Evolutionary conservation across 2,329 filamentous ascomycete genomes (phyloP), one percentile per base, ranked within the genome.

Genomic region (Plectosphaerella plurivora): DNA sequence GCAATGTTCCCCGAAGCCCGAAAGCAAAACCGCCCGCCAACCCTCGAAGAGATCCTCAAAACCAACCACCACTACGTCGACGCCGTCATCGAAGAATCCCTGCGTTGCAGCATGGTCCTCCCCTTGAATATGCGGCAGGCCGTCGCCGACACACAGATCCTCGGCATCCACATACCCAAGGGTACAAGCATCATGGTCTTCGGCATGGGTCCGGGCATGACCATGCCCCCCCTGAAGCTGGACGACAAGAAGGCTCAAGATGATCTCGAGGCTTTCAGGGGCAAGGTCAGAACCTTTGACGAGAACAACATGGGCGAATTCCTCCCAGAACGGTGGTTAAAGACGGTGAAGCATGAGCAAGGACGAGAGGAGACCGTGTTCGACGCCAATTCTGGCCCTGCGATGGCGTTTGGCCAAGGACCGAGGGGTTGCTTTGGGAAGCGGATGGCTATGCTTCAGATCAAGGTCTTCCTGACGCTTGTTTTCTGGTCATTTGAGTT

Each of bases 1-100:
- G 45, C 56, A 0, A 62, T 63, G 1, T 56, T 63, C 7, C 20
- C 57, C 1, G 20, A 51, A 2, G 64, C 65, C 1, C 20, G 47
- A 2, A 33, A 48, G 1, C 57, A 60, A 42, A 49, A 46, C 25
- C 61, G 63, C 3, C 20, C 45, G 4, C 65, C 63, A 1, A 61
- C 55, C 1, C 45, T 51, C 6, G 28, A 51, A 0, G 65, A 68
- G 55, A 53, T 68, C 24, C 35, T 49, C 39, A 16, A 51, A 16
- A 47, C 57, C 4, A 52, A 51, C 4, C 49, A 62, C 1, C 63
- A 63, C 2, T 69, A 65, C 48, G 58, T 68, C 16, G 65, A 68
- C n/a, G 66, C 65, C 5, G 50, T 63, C 14, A 55, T 67, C 4
- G 63, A 67, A 42, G 67, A 72, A 54, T 58, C 61, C 3, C 55